Evolutionary conservation across 1,284 basidiomycete species (phyloP).

Genomic region (Ceratobasidium sp.): DNA sequence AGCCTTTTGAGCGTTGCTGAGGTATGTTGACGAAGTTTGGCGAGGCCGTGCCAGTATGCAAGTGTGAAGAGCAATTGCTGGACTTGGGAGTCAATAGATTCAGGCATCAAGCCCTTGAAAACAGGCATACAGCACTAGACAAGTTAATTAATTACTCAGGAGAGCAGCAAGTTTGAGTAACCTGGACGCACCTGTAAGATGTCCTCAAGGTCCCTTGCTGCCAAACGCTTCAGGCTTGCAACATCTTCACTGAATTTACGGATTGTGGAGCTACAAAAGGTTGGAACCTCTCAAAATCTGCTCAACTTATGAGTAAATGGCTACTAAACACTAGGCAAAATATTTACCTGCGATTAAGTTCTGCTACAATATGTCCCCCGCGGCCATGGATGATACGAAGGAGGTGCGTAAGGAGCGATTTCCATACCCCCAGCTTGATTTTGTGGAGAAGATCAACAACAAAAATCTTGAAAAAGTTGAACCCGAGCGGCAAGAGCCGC

Average conservation of each 20-base stretch:
- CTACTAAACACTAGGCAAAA: not conserved
- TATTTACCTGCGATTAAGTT: constrained; percentile 41
- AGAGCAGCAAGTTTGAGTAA: not conserved
- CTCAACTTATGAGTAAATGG: not conserved
- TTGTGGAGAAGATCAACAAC: constrained; percentile 59
- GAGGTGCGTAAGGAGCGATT: constrained; percentile 56
- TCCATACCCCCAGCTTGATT: constrained; percentile 61
- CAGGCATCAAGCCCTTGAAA: constrained; percentile 57
- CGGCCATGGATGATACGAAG: constrained; percentile 55
- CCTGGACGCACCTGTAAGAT: constrained; percentile 6
- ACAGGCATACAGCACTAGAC: constrained; percentile 57
- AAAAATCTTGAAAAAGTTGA: constrained; percentile 35
- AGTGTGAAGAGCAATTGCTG: constrained; percentile 15
- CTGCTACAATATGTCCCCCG: constrained; percentile 13
- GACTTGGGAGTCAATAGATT: constrained; percentile 21
- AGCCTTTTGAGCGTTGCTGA: constrained; percentile 10
- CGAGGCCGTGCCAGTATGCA: constrained; percentile 6
- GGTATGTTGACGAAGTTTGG: constrained; percentile 23
- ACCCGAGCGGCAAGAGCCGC: not conserved
- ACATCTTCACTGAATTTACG: constrained; percentile 47
- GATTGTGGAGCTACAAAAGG: constrained; percentile 45
- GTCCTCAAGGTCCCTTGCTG: constrained; percentile 48
- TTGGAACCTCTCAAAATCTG: constrained; percentile 45
- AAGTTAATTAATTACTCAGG: not conserved
- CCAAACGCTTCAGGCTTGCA: constrained; percentile 41